Percentiles rank a stretch among this genome's conserved stretches.
Conservation (phyloP, 202 grass and related monocot genomes). For the Saccharum hybrid region DNA sequence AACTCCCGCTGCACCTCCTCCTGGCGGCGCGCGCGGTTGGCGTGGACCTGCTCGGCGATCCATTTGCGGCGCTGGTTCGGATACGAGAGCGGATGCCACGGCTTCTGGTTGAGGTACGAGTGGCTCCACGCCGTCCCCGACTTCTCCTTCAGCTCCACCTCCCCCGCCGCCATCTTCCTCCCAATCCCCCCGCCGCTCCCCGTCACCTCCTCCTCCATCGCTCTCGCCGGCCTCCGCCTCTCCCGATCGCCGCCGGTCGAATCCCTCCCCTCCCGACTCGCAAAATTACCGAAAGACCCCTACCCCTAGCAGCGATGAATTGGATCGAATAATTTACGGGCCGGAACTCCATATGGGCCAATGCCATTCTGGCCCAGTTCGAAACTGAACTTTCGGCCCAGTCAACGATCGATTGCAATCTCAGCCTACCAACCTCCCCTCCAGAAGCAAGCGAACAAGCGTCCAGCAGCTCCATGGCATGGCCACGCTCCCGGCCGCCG, state of each 20-base stretch:
- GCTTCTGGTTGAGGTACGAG: constrained; percentile 95
- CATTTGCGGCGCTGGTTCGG: constrained; percentile 99
- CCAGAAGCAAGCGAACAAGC: neutral
- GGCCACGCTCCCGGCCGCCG: constrained; percentile 27
- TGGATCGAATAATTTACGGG: constrained; percentile 8
- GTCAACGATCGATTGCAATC: neutral
- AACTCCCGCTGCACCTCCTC: constrained; percentile 88
- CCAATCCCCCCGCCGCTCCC: constrained; percentile 58
- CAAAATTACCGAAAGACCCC: constrained; percentile 20
- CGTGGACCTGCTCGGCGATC: constrained; percentile 94
- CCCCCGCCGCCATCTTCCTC: constrained; percentile 51
- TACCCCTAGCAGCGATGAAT: neutral
- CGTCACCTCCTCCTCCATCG: constrained; percentile 93
- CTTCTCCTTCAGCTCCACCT: constrained; percentile 93
- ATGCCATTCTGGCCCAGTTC: neutral
- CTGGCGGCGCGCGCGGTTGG: constrained; percentile 59
- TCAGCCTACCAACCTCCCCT: neutral
- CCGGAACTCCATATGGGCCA: neutral
- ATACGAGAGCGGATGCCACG: constrained; percentile 94
- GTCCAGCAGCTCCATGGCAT: constrained; percentile 25
- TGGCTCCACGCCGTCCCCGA: constrained; percentile 97
- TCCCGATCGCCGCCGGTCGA: constrained; percentile 26
- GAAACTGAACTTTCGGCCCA: neutral
- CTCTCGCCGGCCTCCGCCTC: constrained; percentile 14
- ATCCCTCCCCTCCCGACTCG: neutral